phyloP scores from a whole-genome alignment of 345 rosid species.

The Populus tremula region DNA sequence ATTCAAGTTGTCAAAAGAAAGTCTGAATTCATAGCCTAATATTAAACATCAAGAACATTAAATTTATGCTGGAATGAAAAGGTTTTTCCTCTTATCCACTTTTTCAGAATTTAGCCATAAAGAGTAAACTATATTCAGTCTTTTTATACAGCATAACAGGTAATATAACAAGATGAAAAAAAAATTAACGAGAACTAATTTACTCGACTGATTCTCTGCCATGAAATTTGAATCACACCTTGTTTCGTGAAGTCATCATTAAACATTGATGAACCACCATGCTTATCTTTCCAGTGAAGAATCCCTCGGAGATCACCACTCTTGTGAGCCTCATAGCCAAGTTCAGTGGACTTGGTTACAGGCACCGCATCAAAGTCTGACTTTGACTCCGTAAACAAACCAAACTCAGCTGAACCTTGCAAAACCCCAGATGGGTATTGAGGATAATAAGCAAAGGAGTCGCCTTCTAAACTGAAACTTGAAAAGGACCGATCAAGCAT shows the following conservation, averaged over 20 bases:
- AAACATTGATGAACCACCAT: not conserved
- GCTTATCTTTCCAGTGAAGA: slow-evolving; percentile 3
- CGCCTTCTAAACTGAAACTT: not conserved
- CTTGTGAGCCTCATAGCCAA: not conserved
- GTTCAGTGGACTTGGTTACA: not conserved
- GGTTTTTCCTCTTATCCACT: not conserved
- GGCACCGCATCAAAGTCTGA: not conserved
- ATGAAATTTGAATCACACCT: slow-evolving; percentile 25
- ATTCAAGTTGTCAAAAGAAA: not conserved
- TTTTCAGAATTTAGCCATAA: no score
- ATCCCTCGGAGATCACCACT: slow-evolving; percentile 4
- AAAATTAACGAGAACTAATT: not conserved
- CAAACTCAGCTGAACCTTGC: not conserved
- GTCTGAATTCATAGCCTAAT: not conserved
- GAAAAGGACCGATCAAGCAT: not conserved
- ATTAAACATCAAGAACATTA: not conserved
- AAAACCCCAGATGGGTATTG: not conserved
- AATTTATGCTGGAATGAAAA: not conserved
- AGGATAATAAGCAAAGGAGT: not conserved
- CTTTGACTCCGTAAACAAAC: not conserved
- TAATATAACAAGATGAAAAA: not conserved
- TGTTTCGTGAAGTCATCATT: slow-evolving; percentile 10
- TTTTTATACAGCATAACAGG: not conserved
- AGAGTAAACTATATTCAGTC: not conserved
- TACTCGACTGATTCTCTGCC: not conserved